Percentiles rank a stretch among this genome's conserved stretches.
Evolutionary conservation across 73 alveolate species (phyloP).

Genomic region (Blepharisma stoltei): DNA sequence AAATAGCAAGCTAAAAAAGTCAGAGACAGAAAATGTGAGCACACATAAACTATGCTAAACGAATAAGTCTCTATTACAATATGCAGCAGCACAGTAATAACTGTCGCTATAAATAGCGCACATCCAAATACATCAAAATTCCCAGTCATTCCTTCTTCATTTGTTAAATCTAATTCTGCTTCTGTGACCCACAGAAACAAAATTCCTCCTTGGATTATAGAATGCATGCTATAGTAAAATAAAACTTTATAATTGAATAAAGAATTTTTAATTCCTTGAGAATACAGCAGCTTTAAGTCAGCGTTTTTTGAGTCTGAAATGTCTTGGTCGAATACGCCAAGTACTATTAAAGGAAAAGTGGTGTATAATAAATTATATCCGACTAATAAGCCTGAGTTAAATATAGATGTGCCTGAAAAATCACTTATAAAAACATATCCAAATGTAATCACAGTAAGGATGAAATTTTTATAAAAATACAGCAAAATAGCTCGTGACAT

Average conservation of each 20-base stretch:
- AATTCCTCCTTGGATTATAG: background rate
- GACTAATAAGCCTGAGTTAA: background rate
- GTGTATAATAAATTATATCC: constrained; percentile 6
- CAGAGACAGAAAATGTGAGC: background rate
- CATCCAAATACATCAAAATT: background rate
- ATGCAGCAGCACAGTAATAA: background rate
- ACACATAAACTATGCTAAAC: background rate
- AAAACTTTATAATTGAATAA: background rate
- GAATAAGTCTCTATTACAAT: background rate
- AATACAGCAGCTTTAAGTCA: background rate
- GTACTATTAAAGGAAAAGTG: background rate
- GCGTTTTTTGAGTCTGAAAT: background rate
- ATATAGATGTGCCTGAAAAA: constrained; percentile 1
- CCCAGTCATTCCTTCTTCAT: background rate
- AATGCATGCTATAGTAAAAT: background rate
- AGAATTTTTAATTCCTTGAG: constrained; percentile 12
- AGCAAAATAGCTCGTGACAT: constrained; percentile 18
- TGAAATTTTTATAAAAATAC: background rate
- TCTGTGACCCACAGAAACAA: no score
- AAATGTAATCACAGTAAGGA: background rate
- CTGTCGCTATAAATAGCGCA: background rate
- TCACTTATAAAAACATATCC: constrained; percentile 2
- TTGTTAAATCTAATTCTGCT: background rate
- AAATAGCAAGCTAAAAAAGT: background rate
- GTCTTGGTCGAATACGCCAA: constrained; percentile 27